A percentile compares a stretch with the other conserved stretches of the same genome.
Conservation (phyloP, 257 asterid species). For the Scutellaria minor region DNA sequence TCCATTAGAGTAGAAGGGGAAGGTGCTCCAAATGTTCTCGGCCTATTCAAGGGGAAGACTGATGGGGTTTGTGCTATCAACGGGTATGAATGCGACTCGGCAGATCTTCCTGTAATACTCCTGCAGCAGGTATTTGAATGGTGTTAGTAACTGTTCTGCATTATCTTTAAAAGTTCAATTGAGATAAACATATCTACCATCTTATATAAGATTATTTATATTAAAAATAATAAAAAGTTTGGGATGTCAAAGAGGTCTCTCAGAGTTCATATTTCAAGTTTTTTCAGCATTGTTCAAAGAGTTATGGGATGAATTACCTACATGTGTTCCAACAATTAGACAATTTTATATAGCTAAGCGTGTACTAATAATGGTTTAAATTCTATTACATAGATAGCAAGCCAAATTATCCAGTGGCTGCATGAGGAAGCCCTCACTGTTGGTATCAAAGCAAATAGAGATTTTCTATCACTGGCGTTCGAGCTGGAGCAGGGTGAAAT, state of each 20-base stretch:
- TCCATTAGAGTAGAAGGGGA: constrained; percentile 92
- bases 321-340: not conserved
- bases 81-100: constrained; percentile 81
- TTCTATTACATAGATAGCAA: constrained; percentile 68
- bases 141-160: not conserved
- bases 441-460: constrained; percentile 78
- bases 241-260: not conserved
- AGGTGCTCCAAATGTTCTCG: constrained; percentile 90
- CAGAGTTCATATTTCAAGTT: not conserved
- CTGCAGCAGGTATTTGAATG: constrained; percentile 75
- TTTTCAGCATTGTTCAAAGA: not conserved
- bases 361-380: not conserved
- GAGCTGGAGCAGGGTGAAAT: constrained; percentile 88
- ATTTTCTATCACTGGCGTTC: constrained; percentile 80
- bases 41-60: constrained; percentile 80
- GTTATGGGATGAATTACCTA: not conserved
- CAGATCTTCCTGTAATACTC: constrained; percentile 84
- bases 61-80: constrained; percentile 56
- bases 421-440: constrained; percentile 80
- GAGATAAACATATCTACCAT: not conserved
- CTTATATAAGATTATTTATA: not conserved
- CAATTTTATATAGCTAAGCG: not conserved
- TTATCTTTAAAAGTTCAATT: not conserved
- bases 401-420: constrained; percentile 91
- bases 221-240: not conserved